A percentile compares a stretch with the other conserved stretches of the same genome.
These are phyloP conservation scores for Pythium periplocum DNA, from an alignment of 352 stramenopile species.

Conservation along the genomic window DNA sequence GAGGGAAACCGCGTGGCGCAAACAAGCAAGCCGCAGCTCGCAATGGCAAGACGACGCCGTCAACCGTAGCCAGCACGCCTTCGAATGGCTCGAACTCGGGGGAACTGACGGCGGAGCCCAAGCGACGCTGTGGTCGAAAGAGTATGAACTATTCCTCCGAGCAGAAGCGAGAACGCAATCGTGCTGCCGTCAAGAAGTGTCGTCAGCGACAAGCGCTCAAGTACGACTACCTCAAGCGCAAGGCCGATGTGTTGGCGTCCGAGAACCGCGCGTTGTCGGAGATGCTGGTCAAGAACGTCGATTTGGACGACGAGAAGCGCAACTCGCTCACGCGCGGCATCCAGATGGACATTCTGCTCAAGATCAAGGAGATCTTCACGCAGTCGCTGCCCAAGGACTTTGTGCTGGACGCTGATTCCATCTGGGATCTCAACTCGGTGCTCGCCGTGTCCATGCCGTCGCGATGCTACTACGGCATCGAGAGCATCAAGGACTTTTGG, in stretches of 20 bases:
- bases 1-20: too few species aligned
- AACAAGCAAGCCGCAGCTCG: too few species aligned
- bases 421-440: conserved; percentile 83
- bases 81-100: not conserved
- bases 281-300: conserved; percentile 68
- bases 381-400: conserved; percentile 83
- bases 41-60: not conserved
- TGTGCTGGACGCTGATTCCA: conserved; percentile 77
- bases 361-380: conserved; percentile 87
- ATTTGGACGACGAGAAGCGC: conserved; percentile 49
- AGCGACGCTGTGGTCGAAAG: conserved; percentile 73
- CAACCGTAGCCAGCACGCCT: not conserved
- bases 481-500: conserved; percentile 87
- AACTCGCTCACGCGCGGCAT: conserved; percentile 69
- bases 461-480: conserved; percentile 81
- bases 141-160: conserved; percentile 86
- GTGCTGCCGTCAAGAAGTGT: conserved; percentile 82
- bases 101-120: conserved; percentile 20
- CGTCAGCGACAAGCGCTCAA: conserved; percentile 77
- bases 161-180: conserved; percentile 80
- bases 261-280: conserved; percentile 73
- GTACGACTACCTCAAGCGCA: conserved; percentile 71
- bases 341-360: conserved; percentile 84
- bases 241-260: conserved; percentile 52
- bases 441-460: conserved; percentile 81